A percentile compares a stretch with the other conserved stretches of the same genome.
These are phyloP conservation scores for Citrus sinensis DNA, from an alignment of 345 rosid genomes.

Conservation along the genomic window DVS_A1.0 CM039164.1:21199001-21199500, in stretches of 20 bases:
- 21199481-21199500: background rate
- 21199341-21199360: background rate
- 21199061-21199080: conserved; percentile 37
- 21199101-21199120: conserved; percentile 88
- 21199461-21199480: too few species aligned
- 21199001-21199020: conserved; percentile 30
- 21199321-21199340: background rate
- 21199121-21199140: conserved; percentile 83
- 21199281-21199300: background rate
- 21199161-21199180: conserved; percentile 90
- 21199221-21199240: background rate
- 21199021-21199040: conserved; percentile 23
- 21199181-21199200: conserved; percentile 62
- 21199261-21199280: background rate
- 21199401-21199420: background rate
- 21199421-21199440: background rate
- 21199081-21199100: conserved; percentile 77
- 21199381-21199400: background rate
- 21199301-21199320: background rate
- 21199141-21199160: conserved; percentile 52
- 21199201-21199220: conserved; percentile 62
- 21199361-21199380: background rate
- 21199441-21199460: background rate
- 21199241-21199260: background rate
- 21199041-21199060: conserved; percentile 37